Evolutionary conservation across 208 protist genomes (phyloP), one percentile per base, ranked within the genome.

Genomic region (Acanthamoeba sp.): DNA sequence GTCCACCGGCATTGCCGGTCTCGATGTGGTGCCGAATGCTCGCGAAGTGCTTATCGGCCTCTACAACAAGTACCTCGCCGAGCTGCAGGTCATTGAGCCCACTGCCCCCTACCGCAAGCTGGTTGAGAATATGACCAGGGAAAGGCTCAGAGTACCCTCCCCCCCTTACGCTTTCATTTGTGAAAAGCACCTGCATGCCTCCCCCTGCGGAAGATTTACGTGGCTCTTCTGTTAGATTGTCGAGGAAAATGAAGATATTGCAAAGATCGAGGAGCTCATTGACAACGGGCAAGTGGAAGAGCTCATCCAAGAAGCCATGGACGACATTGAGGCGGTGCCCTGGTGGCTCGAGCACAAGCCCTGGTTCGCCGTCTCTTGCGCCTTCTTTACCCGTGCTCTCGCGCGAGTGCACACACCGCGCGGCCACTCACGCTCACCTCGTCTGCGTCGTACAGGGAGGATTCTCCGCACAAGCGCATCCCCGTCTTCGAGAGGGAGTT

Each of bases 1-100:
- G 10, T 52, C 38, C 22, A 84, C 73, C n/a, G 73, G 73, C 14
- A 84, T 84, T 84, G 38, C 73, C 27, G 73, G 73, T 5, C 73
- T 84, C 73, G 73, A 84, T 32, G 73, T 84, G 4, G 73, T 84
- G 73, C 73, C 73, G 10, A 84, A 84, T 48, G 73, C 73, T 7
- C 73, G 73, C 73, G 73, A 84, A 29, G 73, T 84, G 1, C 18
- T 84, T 7, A 84, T 84, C 27, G 73, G 38, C 73, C 73, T 84
- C 73, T 84, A 84, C 40, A 84, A 84, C 34, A 84, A 40, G 38
- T 52, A 52, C 73, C 73, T 84, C 22, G 32, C 34, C 24, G 73
- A 36, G 24, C 34, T 84, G 20, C 34, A 36, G 24, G 73, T 50
- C 40, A 27, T 84, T 48, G 38, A 40, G 24, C 38, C 34, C 34